phyloP scores from a whole-genome alignment of 371 early-diverging fungal species.

The Nosema muscidifuracis region DNA sequence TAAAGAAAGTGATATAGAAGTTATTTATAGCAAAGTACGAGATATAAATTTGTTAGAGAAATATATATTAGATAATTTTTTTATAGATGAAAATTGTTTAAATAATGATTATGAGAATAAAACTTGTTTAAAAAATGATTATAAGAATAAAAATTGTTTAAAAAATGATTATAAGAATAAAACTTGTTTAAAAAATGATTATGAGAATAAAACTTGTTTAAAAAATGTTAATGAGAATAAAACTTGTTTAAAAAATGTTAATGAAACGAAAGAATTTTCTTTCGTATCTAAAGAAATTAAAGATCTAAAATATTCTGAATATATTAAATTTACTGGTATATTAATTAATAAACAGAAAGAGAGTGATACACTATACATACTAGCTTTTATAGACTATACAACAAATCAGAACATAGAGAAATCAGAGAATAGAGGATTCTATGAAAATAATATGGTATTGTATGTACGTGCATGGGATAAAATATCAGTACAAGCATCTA shows the following conservation, averaged over 20 bases:
- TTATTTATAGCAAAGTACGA: no score
- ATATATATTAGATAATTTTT: no score
- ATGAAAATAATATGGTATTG: constrained; percentile 26
- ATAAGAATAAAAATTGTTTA: no score
- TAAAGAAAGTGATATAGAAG: background rate
- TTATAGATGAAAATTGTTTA: no score
- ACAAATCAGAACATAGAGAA: background rate
- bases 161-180: no score
- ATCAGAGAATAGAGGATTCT: background rate
- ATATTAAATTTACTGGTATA: constrained; percentile 21
- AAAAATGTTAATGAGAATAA: background rate
- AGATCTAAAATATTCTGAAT: constrained; percentile 2
- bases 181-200: no score
- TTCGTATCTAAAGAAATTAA: constrained; percentile 11
- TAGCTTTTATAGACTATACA: constrained; percentile 25
- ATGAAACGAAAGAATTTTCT: background rate
- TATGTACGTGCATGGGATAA: constrained; percentile 31
- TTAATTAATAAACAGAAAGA: constrained; percentile 25
- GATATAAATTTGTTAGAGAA: no score
- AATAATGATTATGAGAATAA: no score
- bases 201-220: no score
- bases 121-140: no score
- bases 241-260: background rate
- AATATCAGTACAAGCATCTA: background rate
- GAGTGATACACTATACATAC: constrained; percentile 8